Conservation (phyloP, 257 asterid species). For the Primulina huaijiensis region DNA sequence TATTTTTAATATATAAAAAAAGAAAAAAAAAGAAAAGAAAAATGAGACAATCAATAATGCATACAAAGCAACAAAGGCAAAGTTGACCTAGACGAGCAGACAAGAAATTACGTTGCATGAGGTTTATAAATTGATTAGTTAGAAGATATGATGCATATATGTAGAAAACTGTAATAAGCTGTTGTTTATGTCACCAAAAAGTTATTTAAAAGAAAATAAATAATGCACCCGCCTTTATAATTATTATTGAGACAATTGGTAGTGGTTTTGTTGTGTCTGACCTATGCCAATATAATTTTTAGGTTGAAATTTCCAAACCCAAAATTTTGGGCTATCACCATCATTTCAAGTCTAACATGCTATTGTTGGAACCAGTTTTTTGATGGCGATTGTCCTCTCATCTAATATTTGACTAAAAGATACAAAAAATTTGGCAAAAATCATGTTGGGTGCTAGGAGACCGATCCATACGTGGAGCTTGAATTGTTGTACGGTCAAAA, state of each 20-base stretch:
- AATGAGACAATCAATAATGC: constrained; percentile 5
- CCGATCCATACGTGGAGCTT: no score
- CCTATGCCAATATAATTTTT: constrained; percentile 47
- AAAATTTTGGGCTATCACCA: constrained; percentile 40
- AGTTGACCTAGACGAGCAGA: constrained; percentile 45
- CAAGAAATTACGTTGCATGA: constrained; percentile 34
- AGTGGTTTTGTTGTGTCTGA: constrained; percentile 65
- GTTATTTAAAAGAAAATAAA: neutral
- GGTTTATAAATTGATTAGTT: constrained; percentile 33
- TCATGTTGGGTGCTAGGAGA: no score
- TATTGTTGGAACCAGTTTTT: no score
- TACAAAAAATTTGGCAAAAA: no score
- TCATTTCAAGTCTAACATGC: neutral
- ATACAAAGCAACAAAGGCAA: constrained; percentile 19
- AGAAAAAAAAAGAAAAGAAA: neutral
- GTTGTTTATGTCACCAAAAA: constrained; percentile 29
- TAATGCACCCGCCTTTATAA: constrained; percentile 10
- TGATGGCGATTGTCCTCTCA: no score
- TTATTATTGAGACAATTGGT: constrained; percentile 35
- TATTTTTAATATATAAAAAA: no score
- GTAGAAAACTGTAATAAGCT: constrained; percentile 37
- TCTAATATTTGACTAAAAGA: no score
- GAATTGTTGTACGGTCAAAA: no score
- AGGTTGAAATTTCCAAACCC: constrained; percentile 18
- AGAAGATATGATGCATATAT: constrained; percentile 32